Conservation (phyloP, 2,329 filamentous ascomycete genomes). For the Byssothecium circinans region DNA sequence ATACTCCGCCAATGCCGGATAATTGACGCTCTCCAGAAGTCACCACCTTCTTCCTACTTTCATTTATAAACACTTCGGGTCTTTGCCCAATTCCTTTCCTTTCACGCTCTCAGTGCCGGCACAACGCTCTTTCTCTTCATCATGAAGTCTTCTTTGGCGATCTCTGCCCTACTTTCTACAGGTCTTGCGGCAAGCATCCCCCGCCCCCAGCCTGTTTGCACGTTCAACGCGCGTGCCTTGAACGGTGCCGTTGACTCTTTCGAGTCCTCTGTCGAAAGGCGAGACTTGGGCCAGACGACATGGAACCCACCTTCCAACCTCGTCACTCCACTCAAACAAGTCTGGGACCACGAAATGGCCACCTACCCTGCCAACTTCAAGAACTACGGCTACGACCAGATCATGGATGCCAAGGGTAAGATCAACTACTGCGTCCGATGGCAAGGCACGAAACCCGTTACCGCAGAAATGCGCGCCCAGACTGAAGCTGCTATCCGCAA, state of each 20-base stretch:
- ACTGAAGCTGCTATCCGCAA: constrained; percentile 41
- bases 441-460: constrained; percentile 45
- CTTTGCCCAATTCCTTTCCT: not conserved
- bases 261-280: no score
- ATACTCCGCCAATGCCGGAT: not conserved
- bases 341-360: constrained; percentile 28
- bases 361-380: constrained; percentile 31
- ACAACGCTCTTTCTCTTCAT: no score
- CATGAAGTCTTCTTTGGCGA: constrained; percentile 24
- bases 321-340: constrained; percentile 23
- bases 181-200: constrained; percentile 17
- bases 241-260: no score
- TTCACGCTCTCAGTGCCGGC: no score
- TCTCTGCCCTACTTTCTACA: constrained; percentile 20
- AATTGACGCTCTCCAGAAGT: not conserved
- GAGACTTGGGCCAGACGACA: constrained; percentile 20
- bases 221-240: no score
- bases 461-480: constrained; percentile 44
- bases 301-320: constrained; percentile 32
- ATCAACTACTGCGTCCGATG: constrained; percentile 51
- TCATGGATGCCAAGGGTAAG: constrained; percentile 35
- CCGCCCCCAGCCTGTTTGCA: no score
- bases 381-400: constrained; percentile 37
- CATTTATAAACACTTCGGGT: not conserved
- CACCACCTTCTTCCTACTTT: not conserved